Base-by-base conservation (phyloP, 2,329 filamentous ascomycete genomes). In the Cladosporium oxysporum region DNA sequence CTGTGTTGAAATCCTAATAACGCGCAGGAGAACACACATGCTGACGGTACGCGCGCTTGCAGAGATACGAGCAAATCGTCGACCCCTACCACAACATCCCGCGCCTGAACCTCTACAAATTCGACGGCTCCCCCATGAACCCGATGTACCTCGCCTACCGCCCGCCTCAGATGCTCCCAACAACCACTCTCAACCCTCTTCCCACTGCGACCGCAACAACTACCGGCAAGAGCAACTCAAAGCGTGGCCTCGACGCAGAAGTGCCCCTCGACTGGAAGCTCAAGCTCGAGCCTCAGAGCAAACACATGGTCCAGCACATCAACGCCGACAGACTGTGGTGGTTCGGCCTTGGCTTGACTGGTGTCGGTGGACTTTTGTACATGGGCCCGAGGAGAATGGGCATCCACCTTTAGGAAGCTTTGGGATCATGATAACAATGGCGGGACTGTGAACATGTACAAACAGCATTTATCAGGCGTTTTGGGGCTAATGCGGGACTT, bases 161-260 rank as follows among this genome's bases (percentile, higher is more conserved):
- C 14, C 85, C 88, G 5, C 88, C 89, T 0, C 79, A 88, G 72
- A 91, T 91, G 88, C 84, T 91, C 6, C 89, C 89, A 1, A 91
- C 89, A 3, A 81, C 82, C 12, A 90, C 87, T 0, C 80, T 91
- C 67, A 88, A 90, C 72, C 0, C 80, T 91, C 67, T 88, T 90
- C 72, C 86, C 88, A 80, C 78, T 1, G 74, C 75, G 3, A 77
- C 77, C 16, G 70, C 76, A 12, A 41, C 63, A 1, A 76, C 79
- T 3, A 75, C 76, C 3, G 78, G 74, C 5, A 71, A 70, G 47
- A 76, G 23, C 23, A 26, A 74, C 52, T 66, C 66, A 11, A 73
- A 76, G 71, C 66, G 73, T 28, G 69, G 70, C 12, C 68, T 72
- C 14, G 72, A 73, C 21, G 66, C 67, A n/a, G 75, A 76, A 33